These are phyloP conservation scores for Galeopsis tetrahit DNA, from an alignment of 257 asterid genomes.

Conservation along the genomic window DNA sequence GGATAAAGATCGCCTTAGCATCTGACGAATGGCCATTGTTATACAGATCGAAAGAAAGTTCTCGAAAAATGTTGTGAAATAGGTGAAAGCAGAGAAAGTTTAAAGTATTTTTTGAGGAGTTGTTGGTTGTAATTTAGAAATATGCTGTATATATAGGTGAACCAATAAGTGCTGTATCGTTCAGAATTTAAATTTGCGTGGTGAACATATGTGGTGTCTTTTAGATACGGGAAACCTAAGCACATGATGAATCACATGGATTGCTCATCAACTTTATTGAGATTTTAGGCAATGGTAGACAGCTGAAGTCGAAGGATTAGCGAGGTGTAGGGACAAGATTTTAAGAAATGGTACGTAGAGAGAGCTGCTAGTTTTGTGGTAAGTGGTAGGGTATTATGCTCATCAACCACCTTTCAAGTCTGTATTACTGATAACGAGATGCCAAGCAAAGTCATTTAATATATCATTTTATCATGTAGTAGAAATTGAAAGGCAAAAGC, in stretches of 20 bases:
- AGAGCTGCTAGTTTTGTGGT: too few relatives aligned
- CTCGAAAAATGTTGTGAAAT: not conserved
- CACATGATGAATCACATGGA: conserved; percentile 37
- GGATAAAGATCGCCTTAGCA: conserved; percentile 39
- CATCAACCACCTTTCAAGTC: too few relatives aligned
- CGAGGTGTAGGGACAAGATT: not conserved
- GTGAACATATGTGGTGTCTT: conserved; percentile 8
- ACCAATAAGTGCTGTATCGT: not conserved
- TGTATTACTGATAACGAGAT: too few relatives aligned
- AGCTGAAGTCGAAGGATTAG: not conserved
- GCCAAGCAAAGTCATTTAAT: too few relatives aligned
- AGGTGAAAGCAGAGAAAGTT: conserved; percentile 19
- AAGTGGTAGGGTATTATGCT: too few relatives aligned
- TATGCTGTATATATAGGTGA: conserved; percentile 33
- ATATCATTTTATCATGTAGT: too few relatives aligned
- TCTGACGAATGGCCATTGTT: conserved; percentile 37
- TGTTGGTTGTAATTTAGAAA: conserved; percentile 23
- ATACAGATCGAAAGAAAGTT: not conserved
- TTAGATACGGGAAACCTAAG: conserved; percentile 19
- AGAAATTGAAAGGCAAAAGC: too few relatives aligned
- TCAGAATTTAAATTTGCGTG: too few relatives aligned
- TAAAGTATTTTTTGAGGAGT: not conserved
- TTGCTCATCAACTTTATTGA: conserved; percentile 24
- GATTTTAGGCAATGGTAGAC: conserved; percentile 16
- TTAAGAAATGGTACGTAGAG: too few relatives aligned